Evolutionary conservation across 169 alveolate genomes (phyloP), one percentile per base, ranked within the genome.

Genomic region (Sarcocystis neurona): DNA sequence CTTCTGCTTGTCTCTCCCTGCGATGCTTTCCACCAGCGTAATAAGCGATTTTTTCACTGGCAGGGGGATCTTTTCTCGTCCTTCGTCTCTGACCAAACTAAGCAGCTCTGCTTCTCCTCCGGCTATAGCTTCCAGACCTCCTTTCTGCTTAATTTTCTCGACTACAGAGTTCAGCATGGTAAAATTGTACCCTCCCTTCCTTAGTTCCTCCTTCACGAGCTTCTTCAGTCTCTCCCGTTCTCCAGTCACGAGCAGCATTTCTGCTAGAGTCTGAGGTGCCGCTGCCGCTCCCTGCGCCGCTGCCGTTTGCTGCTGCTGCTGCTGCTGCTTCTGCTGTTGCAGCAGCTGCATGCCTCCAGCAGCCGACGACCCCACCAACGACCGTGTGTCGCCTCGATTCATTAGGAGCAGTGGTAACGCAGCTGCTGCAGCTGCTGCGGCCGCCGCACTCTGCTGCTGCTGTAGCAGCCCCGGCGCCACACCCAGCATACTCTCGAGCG

Each of bases 141-240:
- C 82, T 56, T 72, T 72, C 53, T 72, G 82, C 53, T 72, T 72
- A 53, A 72, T 72, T 39, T 72, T 72, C 82, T 72, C 82, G 58
- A 27, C 41, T 2, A 53, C 82, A 2, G 41, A 53, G 56, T 72
- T 72, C 47, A 72, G 56, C 10, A 72, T 47, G 58, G 41, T 56
- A 72, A 72, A 72, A 53, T 72, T 72, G 82, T 72, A 72, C 23
- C 82, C 82, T 23, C 41, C 82, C 53, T 72, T 72, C 82, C 82
- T 47, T 4, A 72, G 82, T 27, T 72, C 82, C 48, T 72, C 82
- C 53, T 72, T 72, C 37, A 72, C 82, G 58, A 72, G 82, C 23
- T 43, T 72, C 53, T 37, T 72, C 32, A 72, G 56, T 56, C 41
- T 72, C 53, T 27, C 82, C 82, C 41, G 34, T 56, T 72, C 82